Conservation (phyloP, 2,329 filamentous ascomycete species). For the Botrytis fabae region DNA sequence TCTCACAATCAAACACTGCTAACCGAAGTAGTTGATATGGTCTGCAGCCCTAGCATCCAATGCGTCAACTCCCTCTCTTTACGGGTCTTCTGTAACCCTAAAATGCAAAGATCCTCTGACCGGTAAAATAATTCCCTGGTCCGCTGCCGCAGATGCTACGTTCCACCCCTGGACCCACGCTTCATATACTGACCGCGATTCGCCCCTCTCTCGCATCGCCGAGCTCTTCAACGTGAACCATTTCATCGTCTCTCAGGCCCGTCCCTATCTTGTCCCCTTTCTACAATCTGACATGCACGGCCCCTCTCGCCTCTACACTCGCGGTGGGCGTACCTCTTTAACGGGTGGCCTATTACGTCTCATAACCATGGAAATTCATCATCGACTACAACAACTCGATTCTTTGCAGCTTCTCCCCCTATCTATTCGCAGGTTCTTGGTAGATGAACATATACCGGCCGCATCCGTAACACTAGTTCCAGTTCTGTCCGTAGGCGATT, state of each 20-base stretch:
- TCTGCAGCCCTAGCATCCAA: conserved; percentile 61
- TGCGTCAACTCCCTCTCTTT: conserved; percentile 49
- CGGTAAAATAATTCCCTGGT: conserved; percentile 61
- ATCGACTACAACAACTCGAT: conserved; percentile 79
- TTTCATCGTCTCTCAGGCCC: conserved; percentile 89
- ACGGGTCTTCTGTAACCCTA: conserved; percentile 53
- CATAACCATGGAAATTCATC: conserved; percentile 73
- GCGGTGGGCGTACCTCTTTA: conserved; percentile 57
- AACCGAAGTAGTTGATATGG: conserved; percentile 53
- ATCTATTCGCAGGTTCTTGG: conserved; percentile 70
- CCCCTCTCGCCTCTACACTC: conserved; percentile 61
- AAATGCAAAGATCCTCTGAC: conserved; percentile 63
- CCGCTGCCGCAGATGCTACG: conserved; percentile 49
- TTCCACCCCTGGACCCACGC: conserved; percentile 57
- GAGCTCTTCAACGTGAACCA: conserved; percentile 78
- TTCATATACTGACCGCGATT: conserved; percentile 55
- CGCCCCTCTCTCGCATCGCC: conserved; percentile 60
- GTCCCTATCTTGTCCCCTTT: conserved; percentile 87
- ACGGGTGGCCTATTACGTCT: conserved; percentile 64
- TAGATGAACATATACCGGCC: conserved; percentile 80
- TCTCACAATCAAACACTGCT: background rate
- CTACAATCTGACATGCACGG: conserved; percentile 78
- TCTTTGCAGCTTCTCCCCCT: conserved; percentile 71
- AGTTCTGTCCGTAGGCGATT: conserved; percentile 70
- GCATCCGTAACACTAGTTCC: conserved; percentile 81